Evolutionary conservation across 108 stramenopile species (phyloP), one percentile per base, ranked within the genome.

Genomic region (Ochromonas danica): DNA sequence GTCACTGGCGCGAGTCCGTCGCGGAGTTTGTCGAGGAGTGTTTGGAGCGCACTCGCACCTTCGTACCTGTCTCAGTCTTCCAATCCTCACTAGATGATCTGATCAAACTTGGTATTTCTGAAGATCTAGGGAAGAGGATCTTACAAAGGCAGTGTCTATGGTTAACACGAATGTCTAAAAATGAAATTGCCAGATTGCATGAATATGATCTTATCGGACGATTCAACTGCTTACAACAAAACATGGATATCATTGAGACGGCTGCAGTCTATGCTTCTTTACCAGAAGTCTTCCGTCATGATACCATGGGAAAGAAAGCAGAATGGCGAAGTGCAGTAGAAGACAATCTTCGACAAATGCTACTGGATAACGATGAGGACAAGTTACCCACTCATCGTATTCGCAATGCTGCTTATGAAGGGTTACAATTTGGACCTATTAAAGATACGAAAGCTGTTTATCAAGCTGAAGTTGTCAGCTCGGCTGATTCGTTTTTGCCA

Each of bases 231-330:
- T 22, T 33, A 10, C 30, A 33, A 67, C 63, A 67, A 36, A 67
- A 67, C 25, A 14, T 67, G 31, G 63, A 67, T 67, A 67, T 67
- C 17, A 67, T 67, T 35, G 63, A 67, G 25, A 67, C 63, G 25
- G 63, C 63, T 28, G 63, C 63, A 6, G 35, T 67, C 6, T 67
- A 31, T 36, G 63, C 63, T 28, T 67, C 63, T 6, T 36, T 67
- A 25, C 63, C 63, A 6, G 63, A 67, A 3, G 31, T 10, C 3
- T 67, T 35, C 35, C 25, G 6, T 28, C 3, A 67, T 67, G 63
- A 67, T 36, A 67, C 63, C 6, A 28, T 6, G 25, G 63, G 63
- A 33, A 35, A 35, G 35, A 67, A 67, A 36, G 6, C 27, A 31
- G 63, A 67, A 35, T 67, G 35, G 27, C 27, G 35, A 6, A 33